Evolutionary conservation across 208 protist genomes (phyloP).

Genomic region (Naegleria gruberi): DNA sequence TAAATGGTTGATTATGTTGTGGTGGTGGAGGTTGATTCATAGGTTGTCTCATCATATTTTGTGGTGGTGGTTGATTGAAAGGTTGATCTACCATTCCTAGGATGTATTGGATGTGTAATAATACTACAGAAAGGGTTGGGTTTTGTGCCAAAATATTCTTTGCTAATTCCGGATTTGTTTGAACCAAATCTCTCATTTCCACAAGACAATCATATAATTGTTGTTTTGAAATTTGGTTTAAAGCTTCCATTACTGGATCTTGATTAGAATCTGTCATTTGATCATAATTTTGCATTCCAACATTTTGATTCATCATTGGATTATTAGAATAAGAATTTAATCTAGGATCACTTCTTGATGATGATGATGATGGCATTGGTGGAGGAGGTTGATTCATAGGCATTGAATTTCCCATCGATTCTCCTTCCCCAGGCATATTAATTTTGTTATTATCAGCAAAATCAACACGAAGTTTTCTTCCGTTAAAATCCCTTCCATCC

Average conservation of each 20-base stretch:
- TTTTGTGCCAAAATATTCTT: conserved; percentile 8
- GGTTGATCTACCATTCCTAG: conserved; percentile 1
- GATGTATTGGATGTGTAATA: conserved; percentile 3
- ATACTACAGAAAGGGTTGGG: neutral
- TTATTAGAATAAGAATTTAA: neutral
- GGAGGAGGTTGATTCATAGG: neutral
- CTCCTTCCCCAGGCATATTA: conserved; percentile 15
- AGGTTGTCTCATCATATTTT: neutral
- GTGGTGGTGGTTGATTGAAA: neutral
- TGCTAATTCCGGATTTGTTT: neutral
- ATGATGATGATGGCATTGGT: no score
- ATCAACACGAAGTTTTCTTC: neutral
- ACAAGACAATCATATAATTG: neutral
- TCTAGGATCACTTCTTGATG: neutral
- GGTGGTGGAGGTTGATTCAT: neutral
- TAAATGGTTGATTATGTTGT: no score
- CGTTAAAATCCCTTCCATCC: neutral
- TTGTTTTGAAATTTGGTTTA: neutral
- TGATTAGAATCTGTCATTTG: neutral
- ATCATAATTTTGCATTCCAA: neutral
- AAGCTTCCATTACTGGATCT: neutral
- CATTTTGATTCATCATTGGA: neutral
- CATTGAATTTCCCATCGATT: neutral
- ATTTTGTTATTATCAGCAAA: conserved; percentile 19
- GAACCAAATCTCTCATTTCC: conserved; percentile 7